phyloP scores from a whole-genome alignment of 768 basidiomycete species.

The Mycena filopes region DNA sequence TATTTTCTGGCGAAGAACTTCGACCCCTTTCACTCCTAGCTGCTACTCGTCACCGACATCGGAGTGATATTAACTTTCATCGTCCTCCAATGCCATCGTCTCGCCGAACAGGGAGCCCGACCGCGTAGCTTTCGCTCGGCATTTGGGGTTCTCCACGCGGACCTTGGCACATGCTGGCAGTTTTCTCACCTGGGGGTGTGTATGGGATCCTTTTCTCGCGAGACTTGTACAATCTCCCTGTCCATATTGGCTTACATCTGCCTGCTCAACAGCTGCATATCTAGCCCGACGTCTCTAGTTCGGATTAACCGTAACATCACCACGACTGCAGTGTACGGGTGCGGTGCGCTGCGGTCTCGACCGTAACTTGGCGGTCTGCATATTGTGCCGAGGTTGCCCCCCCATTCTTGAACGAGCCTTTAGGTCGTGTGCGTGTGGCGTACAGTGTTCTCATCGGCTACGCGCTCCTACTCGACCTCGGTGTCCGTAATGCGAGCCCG shows the following conservation, averaged over 20 bases:
- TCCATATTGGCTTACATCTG: background rate
- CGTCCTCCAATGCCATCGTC: constrained; percentile 13
- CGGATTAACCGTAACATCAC: background rate
- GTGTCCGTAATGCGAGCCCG: constrained; percentile 1
- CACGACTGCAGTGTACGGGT: constrained; percentile 1
- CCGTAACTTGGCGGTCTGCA: background rate
- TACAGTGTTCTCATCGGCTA: constrained; percentile 22
- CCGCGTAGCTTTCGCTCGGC: constrained; percentile 33
- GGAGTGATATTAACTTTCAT: constrained; percentile 23
- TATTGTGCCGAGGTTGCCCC: background rate
- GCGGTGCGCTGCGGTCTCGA: constrained; percentile 14
- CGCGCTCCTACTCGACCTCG: background rate
- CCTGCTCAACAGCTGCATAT: background rate
- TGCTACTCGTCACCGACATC: constrained; percentile 32
- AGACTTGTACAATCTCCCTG: background rate
- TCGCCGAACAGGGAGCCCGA: constrained; percentile 5
- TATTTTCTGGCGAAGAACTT: constrained; percentile 6
- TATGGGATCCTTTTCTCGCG: background rate
- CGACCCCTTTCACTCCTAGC: constrained; percentile 5
- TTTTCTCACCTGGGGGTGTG: constrained; percentile 2
- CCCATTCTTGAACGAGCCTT: constrained; percentile 18
- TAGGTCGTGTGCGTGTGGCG: constrained; percentile 7
- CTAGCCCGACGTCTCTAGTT: background rate
- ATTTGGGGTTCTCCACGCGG: constrained; percentile 7
- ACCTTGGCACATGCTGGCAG: background rate